Percentiles rank a stretch among this genome's conserved stretches.
phyloP scores from a whole-genome alignment of 805 yeast genomes.

The Saturnispora sanitii region DNA sequence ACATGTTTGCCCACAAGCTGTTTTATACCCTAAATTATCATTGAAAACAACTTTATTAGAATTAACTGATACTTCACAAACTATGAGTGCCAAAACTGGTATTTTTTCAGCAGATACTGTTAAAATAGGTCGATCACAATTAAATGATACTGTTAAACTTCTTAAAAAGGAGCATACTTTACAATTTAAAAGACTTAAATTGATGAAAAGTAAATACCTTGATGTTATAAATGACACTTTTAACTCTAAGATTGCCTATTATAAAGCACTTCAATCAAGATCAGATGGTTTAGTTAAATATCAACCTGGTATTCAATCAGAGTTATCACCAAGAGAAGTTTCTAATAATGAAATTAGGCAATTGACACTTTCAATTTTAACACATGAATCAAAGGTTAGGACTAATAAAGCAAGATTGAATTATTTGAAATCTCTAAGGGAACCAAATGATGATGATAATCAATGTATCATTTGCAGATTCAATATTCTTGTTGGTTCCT shows the following conservation, averaged over 20 bases:
- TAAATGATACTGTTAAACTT: conserved; percentile 1
- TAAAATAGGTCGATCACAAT: conserved; percentile 1
- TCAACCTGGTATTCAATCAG: conserved; percentile 21
- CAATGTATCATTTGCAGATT: conserved; percentile 75
- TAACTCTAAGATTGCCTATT: conserved; percentile 75
- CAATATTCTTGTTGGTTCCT: conserved; percentile 59
- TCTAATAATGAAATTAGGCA: conserved; percentile 14
- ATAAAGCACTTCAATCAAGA: conserved; percentile 71
- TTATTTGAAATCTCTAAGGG: conserved; percentile 38
- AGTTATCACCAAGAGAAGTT: conserved; percentile 16
- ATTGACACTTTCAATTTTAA: conserved; percentile 17
- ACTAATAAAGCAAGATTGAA: conserved; percentile 32
- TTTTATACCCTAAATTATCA: conserved; percentile 24
- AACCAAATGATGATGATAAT: conserved; percentile 19
- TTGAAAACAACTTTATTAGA: conserved; percentile 18
- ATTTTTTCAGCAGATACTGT: background rate
- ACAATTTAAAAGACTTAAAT: conserved; percentile 33
- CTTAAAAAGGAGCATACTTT: conserved; percentile 30
- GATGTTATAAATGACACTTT: conserved; percentile 52
- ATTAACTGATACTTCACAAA: conserved; percentile 16
- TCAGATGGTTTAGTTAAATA: conserved; percentile 70
- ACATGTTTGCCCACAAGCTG: conserved; percentile 25
- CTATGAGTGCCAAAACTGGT: background rate
- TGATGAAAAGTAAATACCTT: conserved; percentile 38
- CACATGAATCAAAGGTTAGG: conserved; percentile 7